phyloP scores from a whole-genome alignment of 768 basidiomycete genomes.

The Cubamyces sp. region DNA sequence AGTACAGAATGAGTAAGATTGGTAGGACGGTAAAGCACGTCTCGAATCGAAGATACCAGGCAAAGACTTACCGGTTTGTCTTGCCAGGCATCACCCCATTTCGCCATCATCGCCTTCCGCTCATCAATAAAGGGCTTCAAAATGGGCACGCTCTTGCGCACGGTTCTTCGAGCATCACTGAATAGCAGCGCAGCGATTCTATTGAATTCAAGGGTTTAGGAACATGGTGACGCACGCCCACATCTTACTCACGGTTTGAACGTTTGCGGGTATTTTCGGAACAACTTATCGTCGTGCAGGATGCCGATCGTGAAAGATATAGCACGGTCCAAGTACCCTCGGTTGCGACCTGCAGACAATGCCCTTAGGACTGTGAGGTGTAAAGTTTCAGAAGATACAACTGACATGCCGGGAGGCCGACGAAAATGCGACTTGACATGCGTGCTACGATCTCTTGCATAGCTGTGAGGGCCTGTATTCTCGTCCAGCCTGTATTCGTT shows the following conservation, averaged over 20 bases:
- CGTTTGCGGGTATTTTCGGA: slow-evolving; percentile 39
- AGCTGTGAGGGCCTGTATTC: slow-evolving; percentile 22
- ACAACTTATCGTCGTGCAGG: slow-evolving; percentile 20
- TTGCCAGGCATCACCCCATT: slow-evolving; percentile 21
- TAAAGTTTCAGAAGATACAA: background rate
- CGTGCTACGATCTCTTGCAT: slow-evolving; percentile 34
- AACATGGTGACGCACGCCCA: background rate
- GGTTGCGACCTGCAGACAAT: slow-evolving; percentile 40
- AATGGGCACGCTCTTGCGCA: background rate
- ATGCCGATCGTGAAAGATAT: slow-evolving; percentile 38
- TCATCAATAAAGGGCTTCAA: slow-evolving; percentile 20
- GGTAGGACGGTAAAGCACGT: too few relatives aligned
- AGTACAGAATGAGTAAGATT: too few relatives aligned
- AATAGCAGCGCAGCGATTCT: background rate
- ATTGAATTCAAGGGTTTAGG: background rate
- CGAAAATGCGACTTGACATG: slow-evolving; percentile 38
- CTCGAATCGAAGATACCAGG: too few relatives aligned
- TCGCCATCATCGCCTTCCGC: slow-evolving; percentile 15
- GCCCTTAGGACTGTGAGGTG: too few relatives aligned
- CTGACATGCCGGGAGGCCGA: slow-evolving; percentile 40
- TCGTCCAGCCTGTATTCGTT: slow-evolving; percentile 34
- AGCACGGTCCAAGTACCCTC: slow-evolving; percentile 41
- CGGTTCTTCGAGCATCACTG: background rate
- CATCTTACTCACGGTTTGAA: slow-evolving; percentile 37
- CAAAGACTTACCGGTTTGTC: too few relatives aligned